Evolutionary conservation across 176 grass and related monocot genomes (phyloP).

Genomic region (Coix lacrymajobi): DNA sequence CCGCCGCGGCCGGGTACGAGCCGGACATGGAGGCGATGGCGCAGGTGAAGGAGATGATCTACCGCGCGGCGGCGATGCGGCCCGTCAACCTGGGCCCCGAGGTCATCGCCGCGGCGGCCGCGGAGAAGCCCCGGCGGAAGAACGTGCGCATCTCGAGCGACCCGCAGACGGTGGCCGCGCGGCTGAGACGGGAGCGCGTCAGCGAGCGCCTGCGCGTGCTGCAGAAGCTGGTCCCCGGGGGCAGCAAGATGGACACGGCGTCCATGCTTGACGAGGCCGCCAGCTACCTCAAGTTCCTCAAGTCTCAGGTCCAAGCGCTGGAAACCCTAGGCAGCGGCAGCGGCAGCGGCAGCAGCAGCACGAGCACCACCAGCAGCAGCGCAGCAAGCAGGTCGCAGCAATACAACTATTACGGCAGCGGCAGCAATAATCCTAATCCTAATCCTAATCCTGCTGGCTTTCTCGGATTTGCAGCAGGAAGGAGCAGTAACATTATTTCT

Average conservation of each 20-base stretch:
- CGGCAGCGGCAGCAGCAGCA: neutral
- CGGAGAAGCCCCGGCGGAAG: slow-evolving; percentile 50
- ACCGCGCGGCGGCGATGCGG: slow-evolving; percentile 72
- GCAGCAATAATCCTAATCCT: neutral
- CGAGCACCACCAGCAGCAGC: neutral
- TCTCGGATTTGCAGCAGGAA: slow-evolving; percentile 22
- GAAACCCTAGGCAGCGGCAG: slow-evolving; percentile 50
- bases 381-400: neutral
- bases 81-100: slow-evolving; percentile 54
- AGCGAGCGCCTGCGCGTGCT: slow-evolving; percentile 71
- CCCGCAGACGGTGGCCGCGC: slow-evolving; percentile 78
- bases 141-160: slow-evolving; percentile 88
- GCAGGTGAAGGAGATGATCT: slow-evolving; percentile 91
- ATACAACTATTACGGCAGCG: neutral
- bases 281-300: slow-evolving; percentile 95
- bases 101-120: neutral
- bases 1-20: slow-evolving; percentile 29
- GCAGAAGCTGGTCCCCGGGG: slow-evolving; percentile 74
- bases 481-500: slow-evolving; percentile 17
- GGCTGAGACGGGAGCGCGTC: slow-evolving; percentile 73
- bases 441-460: neutral
- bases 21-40: slow-evolving; percentile 79
- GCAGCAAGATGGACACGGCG: slow-evolving; percentile 90
- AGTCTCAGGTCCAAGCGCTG: slow-evolving; percentile 76
- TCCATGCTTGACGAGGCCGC: slow-evolving; percentile 93